Evolutionary conservation across 495 filamentous ascomycete species (phyloP), one percentile per base, ranked within the genome.

Genomic region (Evansstolkia leycettana): DNA sequence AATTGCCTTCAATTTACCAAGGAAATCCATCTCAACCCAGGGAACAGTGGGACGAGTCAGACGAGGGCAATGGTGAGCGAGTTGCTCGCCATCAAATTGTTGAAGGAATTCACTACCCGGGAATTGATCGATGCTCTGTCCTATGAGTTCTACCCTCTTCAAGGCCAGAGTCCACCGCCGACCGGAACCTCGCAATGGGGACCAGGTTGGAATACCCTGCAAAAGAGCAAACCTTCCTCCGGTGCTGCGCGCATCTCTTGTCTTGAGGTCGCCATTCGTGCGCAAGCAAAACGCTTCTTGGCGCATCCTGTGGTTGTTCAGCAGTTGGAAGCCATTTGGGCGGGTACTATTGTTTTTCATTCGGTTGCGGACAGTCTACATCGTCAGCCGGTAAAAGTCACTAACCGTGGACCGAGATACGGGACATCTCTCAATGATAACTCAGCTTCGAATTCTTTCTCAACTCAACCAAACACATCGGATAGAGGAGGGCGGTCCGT

Each of bases 251-350:
- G 88, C 31, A 83, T 87, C 11, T 94, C 88, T 12, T 84, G 88
- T 27, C 69, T 96, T 10, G 88, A 94, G 57, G 71, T 94, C 27
- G 86, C 87, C 34, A 94, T 96, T 51, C 75, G 85, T 38, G 84
- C 87, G 9, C 70, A 89, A 44, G 80, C 88, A 5, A 94, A 95
- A 57, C 74, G 80, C 31, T 94, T 95, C 41, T 59, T 95, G 7
- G 77, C 88, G 6, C 87, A 95, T 48, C 86, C 87, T 1, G 65
- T 92, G 3, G 84, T 94, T 2, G 78, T 93, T 4, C 83, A 90
- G 55, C 88, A 94, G 52, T 69, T 95, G 12, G 85, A 94, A 54
- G 87, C 88, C 30, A 92, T 95, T 30, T 95, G 88, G 88, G 87
- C 84, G 15, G 88, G 88, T 2, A 88, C 80, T 6, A 84, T 95